These are phyloP conservation scores for Acorus calamus DNA, from an alignment of 106 monocot genomes.

Conservation along the genomic window DNA sequence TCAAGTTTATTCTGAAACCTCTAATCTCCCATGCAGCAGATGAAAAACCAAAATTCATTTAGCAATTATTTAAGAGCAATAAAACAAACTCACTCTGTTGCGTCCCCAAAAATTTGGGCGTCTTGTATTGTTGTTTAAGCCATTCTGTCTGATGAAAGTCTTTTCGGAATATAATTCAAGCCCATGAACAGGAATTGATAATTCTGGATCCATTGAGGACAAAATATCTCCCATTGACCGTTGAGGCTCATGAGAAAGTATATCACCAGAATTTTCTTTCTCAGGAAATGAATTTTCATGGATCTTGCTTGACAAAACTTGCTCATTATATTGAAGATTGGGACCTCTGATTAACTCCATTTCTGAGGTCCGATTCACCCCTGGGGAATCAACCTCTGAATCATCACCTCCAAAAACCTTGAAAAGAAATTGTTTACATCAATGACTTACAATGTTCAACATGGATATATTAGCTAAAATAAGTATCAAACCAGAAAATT, in stretches of 20 bases:
- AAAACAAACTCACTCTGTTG: conserved; percentile 12
- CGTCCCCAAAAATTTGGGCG: conserved; percentile 17
- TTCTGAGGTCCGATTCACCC: conserved; percentile 27
- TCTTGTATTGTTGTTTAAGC: conserved; percentile 16
- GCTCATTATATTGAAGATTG: conserved; percentile 21
- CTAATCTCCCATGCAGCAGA: too few species aligned
- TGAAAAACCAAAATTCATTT: background rate
- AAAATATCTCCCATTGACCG: conserved; percentile 84
- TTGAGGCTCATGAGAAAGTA: conserved; percentile 39
- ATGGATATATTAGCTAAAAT: too few species aligned
- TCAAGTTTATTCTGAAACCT: too few species aligned
- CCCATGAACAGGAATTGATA: conserved; percentile 35
- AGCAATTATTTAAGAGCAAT: background rate
- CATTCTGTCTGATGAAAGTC: conserved; percentile 49
- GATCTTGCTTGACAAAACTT: conserved; percentile 25
- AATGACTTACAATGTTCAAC: too few species aligned
- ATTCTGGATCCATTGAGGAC: conserved; percentile 70
- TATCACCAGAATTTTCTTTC: conserved; percentile 26
- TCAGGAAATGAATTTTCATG: conserved; percentile 30
- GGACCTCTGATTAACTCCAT: conserved; percentile 22
- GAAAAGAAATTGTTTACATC: too few species aligned
- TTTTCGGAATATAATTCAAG: conserved; percentile 46
- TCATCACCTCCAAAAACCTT: conserved; percentile 8
- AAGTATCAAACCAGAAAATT: too few species aligned
- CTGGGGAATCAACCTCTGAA: background rate